Evolutionary conservation across 768 basidiomycete species (phyloP).

Genomic region (Pisolithus microcarpus): DNA sequence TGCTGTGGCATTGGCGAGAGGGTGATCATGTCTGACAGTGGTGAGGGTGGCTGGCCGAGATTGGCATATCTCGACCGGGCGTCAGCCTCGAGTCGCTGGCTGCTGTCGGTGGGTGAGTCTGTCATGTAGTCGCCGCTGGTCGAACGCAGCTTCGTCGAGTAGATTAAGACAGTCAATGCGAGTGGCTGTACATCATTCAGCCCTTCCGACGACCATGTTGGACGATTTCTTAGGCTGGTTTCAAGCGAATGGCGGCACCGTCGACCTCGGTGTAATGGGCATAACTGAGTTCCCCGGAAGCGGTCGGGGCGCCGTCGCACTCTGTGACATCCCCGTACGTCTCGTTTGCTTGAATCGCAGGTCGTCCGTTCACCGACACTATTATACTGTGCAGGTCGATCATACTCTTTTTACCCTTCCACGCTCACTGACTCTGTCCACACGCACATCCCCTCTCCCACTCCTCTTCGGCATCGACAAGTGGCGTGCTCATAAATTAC

Average conservation of each 20-base stretch:
- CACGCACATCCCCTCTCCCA: slow-evolving; percentile 65
- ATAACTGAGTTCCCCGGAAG: slow-evolving; percentile 42
- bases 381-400: slow-evolving; percentile 47
- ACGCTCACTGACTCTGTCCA: slow-evolving; percentile 67
- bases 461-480: slow-evolving; percentile 47
- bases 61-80: too few species aligned
- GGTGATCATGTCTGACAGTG: neutral
- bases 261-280: slow-evolving; percentile 43
- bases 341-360: too few species aligned
- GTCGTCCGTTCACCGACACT: too few species aligned
- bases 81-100: too few species aligned
- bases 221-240: slow-evolving; percentile 55
- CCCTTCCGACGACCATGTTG: neutral
- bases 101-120: too few species aligned
- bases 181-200: too few species aligned
- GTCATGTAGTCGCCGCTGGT: too few species aligned
- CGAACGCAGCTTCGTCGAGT: too few species aligned
- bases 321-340: slow-evolving; percentile 64
- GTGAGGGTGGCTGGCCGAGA: neutral
- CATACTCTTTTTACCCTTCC: slow-evolving; percentile 80
- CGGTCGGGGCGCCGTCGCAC: slow-evolving; percentile 70
- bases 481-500: slow-evolving; percentile 57
- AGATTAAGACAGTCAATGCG: neutral
- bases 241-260: slow-evolving; percentile 36
- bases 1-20: slow-evolving; percentile 10